Base-by-base conservation (phyloP, 225 moss, liverwort and hornwort genomes). In the Anthoceros angustus region DNA sequence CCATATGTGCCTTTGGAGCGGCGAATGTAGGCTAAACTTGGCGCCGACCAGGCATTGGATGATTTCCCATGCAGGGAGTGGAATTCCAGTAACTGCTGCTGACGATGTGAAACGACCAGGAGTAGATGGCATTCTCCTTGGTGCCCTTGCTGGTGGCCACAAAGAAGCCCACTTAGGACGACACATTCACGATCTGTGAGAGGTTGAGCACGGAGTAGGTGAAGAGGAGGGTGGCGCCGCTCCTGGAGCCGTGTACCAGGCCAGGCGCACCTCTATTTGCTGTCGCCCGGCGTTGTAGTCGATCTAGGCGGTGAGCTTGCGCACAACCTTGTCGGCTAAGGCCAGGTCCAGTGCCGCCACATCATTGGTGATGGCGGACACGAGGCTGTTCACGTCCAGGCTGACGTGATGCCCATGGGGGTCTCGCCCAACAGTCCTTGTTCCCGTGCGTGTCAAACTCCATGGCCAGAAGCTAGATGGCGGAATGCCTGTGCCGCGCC, bases 361-460 rank as follows among this genome's bases (percentile, higher is more conserved):
- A 20, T 50, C 49, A 14, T 16, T 50, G 49, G 49, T 50, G 8
- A 50, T 20, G 7, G 14, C 4, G 49, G 49, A 50, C 6, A 50
- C 49, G 3, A 50, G 6, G 49, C 49, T 16, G 49, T 50, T 50
- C 16, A 50, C 49, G 10, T 50, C 49, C 49, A 50, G 49, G 49
- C 49, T 20, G 49, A 50, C 49, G 49, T 50, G 49, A 4, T 50
- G 49, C 5, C 4, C 10, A 20, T 14, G 6, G 5, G 49, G 10
- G 49, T 50, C 49, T 5, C 20, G 15, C 16, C n/a, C n/a, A n/a
- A n/a, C 15, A 5, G 49, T 50, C 20, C 8, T 5, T 8, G 49
- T 50, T 50, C 16, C 49, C 20, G 49, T 50, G 49, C 16, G 49
- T 50, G 49, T 50, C 49, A 20, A 50, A 50, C 49, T 50, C 49